Base-by-base conservation (phyloP, 805 yeast species). In the Candida michaelii region DNA sequence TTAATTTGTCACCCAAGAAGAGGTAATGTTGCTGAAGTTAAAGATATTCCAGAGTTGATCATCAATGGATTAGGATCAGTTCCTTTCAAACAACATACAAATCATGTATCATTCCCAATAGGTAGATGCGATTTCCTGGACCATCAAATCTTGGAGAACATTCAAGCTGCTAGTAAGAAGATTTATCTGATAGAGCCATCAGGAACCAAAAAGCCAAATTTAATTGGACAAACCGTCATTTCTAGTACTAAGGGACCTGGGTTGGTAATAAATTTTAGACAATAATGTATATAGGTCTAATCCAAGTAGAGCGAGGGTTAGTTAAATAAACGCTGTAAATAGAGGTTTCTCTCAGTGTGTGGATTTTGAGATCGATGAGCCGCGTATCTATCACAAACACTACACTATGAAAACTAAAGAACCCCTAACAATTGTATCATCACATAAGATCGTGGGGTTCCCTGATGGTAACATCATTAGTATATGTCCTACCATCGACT, bases 1-100 rank as follows among this genome's bases (percentile, higher is more conserved):
- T 73, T 93, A 52, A 83, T 90, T 86, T 98, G 99, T 36, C 76
- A 77, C 33, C 82, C 77, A 11, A 89, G 89, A 67, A 85, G 82
- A 58, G 96, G 96, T 13, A 89, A 97, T 1, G 93, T 91, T 7
- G 51, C 46, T 11, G 37, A 30, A 4, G 69, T 84, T 1, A 76
- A 78, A n/a, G 80, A 89, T 53, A 66, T 89, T 23, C 68, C 66
- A 15, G 60, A 62, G 6, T 65, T 83, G 44, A 73, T 90, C 45
- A 56, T 62, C 27, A 65, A 71, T 7, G 79, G 81, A 38, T 65
- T 80, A 33, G 93, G 93, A 23, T 77, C 86, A 30, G 72, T 80
- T 54, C 83, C 88, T 13, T 89, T 86, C 73, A 86, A 86, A 71
- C 95, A 89, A 65, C 77, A 74, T 53, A 79, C 75, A 32, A 71